These are phyloP conservation scores for Cercospora sojina DNA, from an alignment of 2,329 filamentous ascomycete genomes.

Conservation along the genomic window DNA sequence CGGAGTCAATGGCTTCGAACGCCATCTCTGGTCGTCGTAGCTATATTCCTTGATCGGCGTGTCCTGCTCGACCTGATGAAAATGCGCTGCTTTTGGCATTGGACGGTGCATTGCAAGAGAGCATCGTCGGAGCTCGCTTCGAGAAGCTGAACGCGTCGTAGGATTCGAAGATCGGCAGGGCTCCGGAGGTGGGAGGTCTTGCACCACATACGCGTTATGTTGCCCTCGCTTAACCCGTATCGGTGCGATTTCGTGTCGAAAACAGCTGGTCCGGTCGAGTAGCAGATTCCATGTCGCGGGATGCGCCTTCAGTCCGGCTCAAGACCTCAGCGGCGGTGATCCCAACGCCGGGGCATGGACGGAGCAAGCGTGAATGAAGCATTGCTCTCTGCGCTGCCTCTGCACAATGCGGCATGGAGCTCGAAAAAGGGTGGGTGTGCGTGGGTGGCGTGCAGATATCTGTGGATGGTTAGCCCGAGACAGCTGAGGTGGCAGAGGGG, in stretches of 20 bases:
- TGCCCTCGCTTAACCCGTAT: not conserved
- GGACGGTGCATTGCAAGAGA: slow-evolving; percentile 13
- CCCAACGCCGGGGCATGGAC: not conserved
- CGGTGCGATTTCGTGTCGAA: not conserved
- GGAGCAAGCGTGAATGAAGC: not conserved
- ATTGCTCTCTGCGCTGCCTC: not conserved
- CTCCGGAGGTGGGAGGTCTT: not conserved
- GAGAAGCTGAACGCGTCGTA: not conserved
- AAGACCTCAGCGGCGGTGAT: not conserved
- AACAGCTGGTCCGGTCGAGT: not conserved
- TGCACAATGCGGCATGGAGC: not conserved
- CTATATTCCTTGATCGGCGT: slow-evolving; percentile 19
- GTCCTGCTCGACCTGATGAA: slow-evolving; percentile 14
- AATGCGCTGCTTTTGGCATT: slow-evolving; percentile 21
- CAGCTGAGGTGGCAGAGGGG: not conserved
- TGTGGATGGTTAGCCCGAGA: not conserved
- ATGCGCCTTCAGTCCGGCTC: not conserved
- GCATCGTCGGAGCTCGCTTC: not conserved
- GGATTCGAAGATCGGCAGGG: not conserved
- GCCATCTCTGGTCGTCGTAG: slow-evolving; percentile 43
- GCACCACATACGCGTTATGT: not conserved
- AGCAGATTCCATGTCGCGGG: not conserved
- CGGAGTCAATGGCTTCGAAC: slow-evolving; percentile 42
- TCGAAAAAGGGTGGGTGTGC: not conserved
- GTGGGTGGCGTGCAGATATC: not conserved